Evolutionary conservation across 2,329 filamentous ascomycete species (phyloP).

Genomic region (Xylaria sp.): DNA sequence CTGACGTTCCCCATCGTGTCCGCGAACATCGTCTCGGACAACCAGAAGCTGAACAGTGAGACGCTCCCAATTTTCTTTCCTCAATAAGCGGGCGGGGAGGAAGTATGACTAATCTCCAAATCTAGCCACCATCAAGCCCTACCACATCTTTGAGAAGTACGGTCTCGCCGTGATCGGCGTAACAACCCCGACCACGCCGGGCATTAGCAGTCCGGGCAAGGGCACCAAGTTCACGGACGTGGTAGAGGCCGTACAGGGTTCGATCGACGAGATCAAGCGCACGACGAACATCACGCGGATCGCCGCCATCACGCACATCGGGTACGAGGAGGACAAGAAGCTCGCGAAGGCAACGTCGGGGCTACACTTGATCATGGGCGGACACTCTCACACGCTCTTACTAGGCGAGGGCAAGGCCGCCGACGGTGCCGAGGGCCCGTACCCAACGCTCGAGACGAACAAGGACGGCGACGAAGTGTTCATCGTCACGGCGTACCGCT

Average conservation of each 20-base stretch:
- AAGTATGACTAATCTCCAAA: background rate
- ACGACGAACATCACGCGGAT: slow-evolving; percentile 69
- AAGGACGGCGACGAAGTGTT: slow-evolving; percentile 69
- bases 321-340: slow-evolving; percentile 66
- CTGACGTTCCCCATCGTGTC: slow-evolving; percentile 69
- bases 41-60: slow-evolving; percentile 59
- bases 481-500: slow-evolving; percentile 70
- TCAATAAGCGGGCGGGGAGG: background rate
- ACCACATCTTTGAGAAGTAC: slow-evolving; percentile 67
- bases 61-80: background rate
- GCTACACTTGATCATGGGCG: slow-evolving; percentile 67
- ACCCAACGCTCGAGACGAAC: slow-evolving; percentile 68
- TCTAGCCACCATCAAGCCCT: slow-evolving; percentile 64
- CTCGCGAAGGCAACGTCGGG: slow-evolving; percentile 65
- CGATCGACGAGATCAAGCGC: slow-evolving; percentile 65
- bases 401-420: slow-evolving; percentile 67
- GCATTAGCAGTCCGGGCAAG: slow-evolving; percentile 63
- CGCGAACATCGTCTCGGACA: slow-evolving; percentile 66
- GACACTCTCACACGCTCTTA: slow-evolving; percentile 50
- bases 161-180: slow-evolving; percentile 68
- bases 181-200: slow-evolving; percentile 63
- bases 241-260: slow-evolving; percentile 62
- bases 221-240: slow-evolving; percentile 64
- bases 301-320: slow-evolving; percentile 70
- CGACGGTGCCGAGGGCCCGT: slow-evolving; percentile 61